A percentile compares a stretch with the other conserved stretches of the same genome.
These are phyloP conservation scores for Pholiota molesta DNA, from an alignment of 768 basidiomycete species.

Conservation along the genomic window DNA sequence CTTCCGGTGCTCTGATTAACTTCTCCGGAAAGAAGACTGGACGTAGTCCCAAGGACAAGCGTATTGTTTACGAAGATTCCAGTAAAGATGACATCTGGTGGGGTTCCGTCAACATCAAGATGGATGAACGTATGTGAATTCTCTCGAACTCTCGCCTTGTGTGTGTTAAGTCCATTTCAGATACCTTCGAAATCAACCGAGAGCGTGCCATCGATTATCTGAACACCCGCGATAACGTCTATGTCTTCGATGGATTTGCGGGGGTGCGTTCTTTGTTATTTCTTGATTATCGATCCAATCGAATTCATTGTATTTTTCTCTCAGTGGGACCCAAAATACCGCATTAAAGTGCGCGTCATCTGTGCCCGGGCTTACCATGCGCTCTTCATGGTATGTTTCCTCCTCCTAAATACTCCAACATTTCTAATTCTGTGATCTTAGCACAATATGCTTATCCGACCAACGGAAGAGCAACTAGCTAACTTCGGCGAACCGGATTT, in stretches of 20 bases:
- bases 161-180: conserved; percentile 33
- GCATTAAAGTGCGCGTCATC: conserved; percentile 99
- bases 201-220: conserved; percentile 99
- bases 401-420: conserved; percentile 21
- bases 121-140: conserved; percentile 83
- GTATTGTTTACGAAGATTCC: conserved; percentile 97
- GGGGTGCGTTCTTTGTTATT: conserved; percentile 54
- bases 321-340: conserved; percentile 97
- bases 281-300: conserved; percentile 8
- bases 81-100: conserved; percentile 99
- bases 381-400: conserved; percentile 86
- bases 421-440: conserved; percentile 32
- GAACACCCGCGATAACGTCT: conserved; percentile 97
- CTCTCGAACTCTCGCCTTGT: neutral
- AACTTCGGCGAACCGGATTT: conserved; percentile 98
- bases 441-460: conserved; percentile 99
- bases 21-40: conserved; percentile 99
- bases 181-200: conserved; percentile 99
- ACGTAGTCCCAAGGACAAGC: conserved; percentile 97
- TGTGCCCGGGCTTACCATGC: conserved; percentile 99
- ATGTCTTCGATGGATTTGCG: conserved; percentile 95
- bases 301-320: conserved; percentile 11
- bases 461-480: conserved; percentile 90
- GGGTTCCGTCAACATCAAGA: conserved; percentile 99
- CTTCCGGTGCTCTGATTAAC: conserved; percentile 97